Percentiles rank a stretch among this genome's conserved stretches.
phyloP scores from a whole-genome alignment of 768 basidiomycete species.

The Russula dissimulans region DNA sequence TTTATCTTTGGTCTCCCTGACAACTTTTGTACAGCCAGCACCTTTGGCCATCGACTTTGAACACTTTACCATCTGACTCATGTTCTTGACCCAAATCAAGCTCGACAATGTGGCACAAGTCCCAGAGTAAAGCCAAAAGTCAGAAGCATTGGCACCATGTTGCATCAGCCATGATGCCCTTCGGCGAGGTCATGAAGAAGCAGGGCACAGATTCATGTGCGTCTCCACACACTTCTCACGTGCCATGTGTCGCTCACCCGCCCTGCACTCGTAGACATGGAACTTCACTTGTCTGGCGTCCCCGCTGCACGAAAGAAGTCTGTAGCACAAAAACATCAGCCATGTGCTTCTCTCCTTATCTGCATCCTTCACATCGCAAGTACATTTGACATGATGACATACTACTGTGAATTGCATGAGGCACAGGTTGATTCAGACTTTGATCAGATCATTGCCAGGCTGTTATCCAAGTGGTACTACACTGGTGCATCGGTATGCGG shows the following conservation, averaged over 20 bases:
- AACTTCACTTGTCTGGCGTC: constrained; percentile 13
- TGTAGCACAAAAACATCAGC: constrained; percentile 9
- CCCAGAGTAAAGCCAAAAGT: constrained; percentile 54
- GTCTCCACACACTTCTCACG: constrained; percentile 18
- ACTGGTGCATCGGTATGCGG: constrained; percentile 52
- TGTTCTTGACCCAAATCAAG: no score
- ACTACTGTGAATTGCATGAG: constrained; percentile 45
- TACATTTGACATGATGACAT: constrained; percentile 41
- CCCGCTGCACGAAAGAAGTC: constrained; percentile 11
- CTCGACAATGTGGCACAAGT: no score
- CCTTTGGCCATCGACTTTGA: no score
- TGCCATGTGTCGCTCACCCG: neutral
- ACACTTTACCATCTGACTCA: no score
- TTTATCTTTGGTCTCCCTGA: no score
- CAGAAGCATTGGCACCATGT: constrained; percentile 46
- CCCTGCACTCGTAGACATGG: constrained; percentile 2
- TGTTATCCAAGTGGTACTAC: constrained; percentile 57
- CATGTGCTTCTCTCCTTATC: constrained; percentile 12
- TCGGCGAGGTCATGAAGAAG: constrained; percentile 45
- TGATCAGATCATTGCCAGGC: constrained; percentile 37
- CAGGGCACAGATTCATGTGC: constrained; percentile 39
- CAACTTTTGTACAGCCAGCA: no score
- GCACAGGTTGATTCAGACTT: constrained; percentile 41
- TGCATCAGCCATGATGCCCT: constrained; percentile 39
- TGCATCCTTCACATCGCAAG: constrained; percentile 29